Base-by-base conservation (phyloP, 2,329 filamentous ascomycete species). In the Calonectria crousiana region DNA sequence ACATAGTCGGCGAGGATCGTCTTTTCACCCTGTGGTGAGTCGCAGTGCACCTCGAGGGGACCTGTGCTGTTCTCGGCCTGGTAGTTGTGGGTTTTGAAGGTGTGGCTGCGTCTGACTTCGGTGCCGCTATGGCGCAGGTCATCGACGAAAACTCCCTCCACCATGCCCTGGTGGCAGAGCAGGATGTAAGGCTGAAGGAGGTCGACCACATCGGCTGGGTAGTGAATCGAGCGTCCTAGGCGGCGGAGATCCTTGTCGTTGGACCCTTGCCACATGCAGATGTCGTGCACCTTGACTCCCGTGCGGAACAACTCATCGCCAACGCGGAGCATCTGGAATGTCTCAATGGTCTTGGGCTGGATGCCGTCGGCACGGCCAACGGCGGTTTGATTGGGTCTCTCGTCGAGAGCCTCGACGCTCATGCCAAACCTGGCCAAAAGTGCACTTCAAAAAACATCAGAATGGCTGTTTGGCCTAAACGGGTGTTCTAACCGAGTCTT, bases 311-410 rank as follows among this genome's bases (percentile, higher is more conserved):
- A 84, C 1, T 90, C 87, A 75, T 94, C 92, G 16, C 90, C 92
- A 10, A 95, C 85, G 20, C 92, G 88, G 86, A 95, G 90, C 84
- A 94, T 93, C 73, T 90, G 90, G 78, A 95, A 89, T 0, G 93
- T 95, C 85, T 95, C 93, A 78, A 95, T 94, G 0, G 93, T 93
- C 85, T 95, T 95, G 47, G 93, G 93, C 80, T 95, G 93, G 66
- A 95, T 87, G 36, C 93, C 93, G 83, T 95, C 93, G 72, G 93
- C 93, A 78, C 88, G 88, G 76, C 93, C 93, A 9, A 92, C 92
- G 5, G 90, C 87, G 0, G 93, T 95, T 78, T 91, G 90, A 79
- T 93, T 90, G 32, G 89, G 86, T 74, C 93, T 86, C 81, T 95
- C 92, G 84, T 95, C 93, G 62, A 95, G 87, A 51, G 94, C 88